These are phyloP conservation scores for Nidularia pulvinata DNA, from an alignment of 768 basidiomycete genomes.

Conservation along the genomic window DNA sequence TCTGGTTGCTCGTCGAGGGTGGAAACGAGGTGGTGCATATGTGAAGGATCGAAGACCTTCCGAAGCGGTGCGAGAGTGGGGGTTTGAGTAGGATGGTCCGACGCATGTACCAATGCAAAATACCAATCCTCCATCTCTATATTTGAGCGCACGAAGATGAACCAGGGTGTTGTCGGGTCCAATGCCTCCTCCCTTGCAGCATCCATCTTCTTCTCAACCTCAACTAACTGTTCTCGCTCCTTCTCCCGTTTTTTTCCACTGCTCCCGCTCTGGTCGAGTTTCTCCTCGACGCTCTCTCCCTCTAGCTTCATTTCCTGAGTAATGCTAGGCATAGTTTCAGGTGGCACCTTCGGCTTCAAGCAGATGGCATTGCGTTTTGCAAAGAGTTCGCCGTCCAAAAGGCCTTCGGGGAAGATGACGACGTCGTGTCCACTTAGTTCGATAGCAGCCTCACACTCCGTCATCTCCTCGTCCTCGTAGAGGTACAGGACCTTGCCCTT, in stretches of 20 bases:
- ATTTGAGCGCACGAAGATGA: constrained; percentile 87
- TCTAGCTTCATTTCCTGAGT: constrained; percentile 51
- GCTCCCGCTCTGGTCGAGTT: constrained; percentile 19
- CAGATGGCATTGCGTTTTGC: constrained; percentile 90
- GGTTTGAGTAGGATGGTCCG: constrained; percentile 59
- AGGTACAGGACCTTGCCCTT: constrained; percentile 92
- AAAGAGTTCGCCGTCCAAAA: constrained; percentile 88
- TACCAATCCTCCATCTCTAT: constrained; percentile 99
- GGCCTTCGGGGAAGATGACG: constrained; percentile 69
- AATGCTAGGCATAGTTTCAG: constrained; percentile 41
- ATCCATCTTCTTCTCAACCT: constrained; percentile 40
- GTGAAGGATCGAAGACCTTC: constrained; percentile 66
- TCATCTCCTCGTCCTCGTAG: constrained; percentile 91
- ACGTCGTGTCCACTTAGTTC: constrained; percentile 83
- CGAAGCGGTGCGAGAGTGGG: constrained; percentile 61
- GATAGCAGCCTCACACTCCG: constrained; percentile 90
- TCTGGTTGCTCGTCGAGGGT: constrained; percentile 94
- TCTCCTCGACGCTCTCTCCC: constrained; percentile 24
- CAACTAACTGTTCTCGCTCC: constrained; percentile 28
- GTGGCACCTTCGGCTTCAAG: constrained; percentile 49
- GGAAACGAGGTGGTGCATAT: constrained; percentile 83
- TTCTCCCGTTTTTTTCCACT: constrained; percentile 29
- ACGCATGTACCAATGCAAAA: constrained; percentile 75
- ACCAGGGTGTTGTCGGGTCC: constrained; percentile 75
- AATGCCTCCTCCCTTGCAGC: constrained; percentile 49